Percentiles rank a stretch among this genome's conserved stretches.
These are phyloP conservation scores for Rasamsonia emersonii DNA, from an alignment of 2,329 filamentous ascomycete species.

Conservation along the genomic window DNA sequence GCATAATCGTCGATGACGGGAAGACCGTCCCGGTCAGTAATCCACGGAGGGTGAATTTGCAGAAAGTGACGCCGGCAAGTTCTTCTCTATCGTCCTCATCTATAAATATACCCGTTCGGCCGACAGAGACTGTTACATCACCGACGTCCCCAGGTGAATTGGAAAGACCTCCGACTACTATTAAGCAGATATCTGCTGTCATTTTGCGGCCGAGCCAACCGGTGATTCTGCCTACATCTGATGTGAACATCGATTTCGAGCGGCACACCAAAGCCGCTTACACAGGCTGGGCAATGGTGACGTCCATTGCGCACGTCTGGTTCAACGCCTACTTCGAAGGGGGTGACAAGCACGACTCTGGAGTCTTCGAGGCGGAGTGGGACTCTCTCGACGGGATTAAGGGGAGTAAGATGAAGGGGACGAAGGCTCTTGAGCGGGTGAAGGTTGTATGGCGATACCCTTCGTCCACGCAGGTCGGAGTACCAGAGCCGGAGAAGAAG, in stretches of 20 bases:
- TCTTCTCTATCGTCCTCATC: constrained; percentile 12
- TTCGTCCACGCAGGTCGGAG: constrained; percentile 10
- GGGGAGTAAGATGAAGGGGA: constrained; percentile 74
- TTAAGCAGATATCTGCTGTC: constrained; percentile 58
- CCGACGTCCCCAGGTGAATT: constrained; percentile 10
- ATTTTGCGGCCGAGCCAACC: constrained; percentile 65
- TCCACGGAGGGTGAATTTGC: constrained; percentile 35
- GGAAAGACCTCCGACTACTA: constrained; percentile 32
- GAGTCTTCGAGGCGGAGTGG: constrained; percentile 64
- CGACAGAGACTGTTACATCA: constrained; percentile 27
- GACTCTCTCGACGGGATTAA: constrained; percentile 89
- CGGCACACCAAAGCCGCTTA: constrained; percentile 73
- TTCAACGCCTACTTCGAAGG: constrained; percentile 95
- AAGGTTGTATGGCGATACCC: constrained; percentile 71
- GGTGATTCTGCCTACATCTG: constrained; percentile 67
- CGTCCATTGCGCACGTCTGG: constrained; percentile 90
- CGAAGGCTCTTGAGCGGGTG: constrained; percentile 69
- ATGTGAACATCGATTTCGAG: constrained; percentile 86
- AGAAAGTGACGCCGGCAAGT: constrained; percentile 4
- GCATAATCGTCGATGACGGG: constrained; percentile 41
- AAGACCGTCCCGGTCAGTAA: constrained; percentile 45
- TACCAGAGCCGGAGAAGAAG: constrained; percentile 13
- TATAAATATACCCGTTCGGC: constrained; percentile 12
- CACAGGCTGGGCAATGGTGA: constrained; percentile 77
- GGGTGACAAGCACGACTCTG: constrained; percentile 59